phyloP scores from a whole-genome alignment of 768 basidiomycete species.

The Aureoboletus auriporus region DNA sequence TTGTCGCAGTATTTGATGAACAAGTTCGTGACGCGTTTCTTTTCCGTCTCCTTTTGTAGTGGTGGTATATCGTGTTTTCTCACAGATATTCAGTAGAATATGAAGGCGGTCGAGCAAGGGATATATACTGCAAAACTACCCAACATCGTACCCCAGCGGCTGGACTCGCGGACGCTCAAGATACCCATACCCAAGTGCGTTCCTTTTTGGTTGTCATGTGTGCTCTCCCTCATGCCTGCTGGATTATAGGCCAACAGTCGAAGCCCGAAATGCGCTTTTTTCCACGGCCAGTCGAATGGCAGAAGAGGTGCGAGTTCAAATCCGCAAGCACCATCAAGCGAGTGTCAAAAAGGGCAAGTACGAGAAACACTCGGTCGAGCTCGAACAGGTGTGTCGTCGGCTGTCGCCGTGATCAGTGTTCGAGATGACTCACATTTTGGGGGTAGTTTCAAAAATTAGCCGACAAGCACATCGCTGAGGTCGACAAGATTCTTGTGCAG shows the following conservation, averaged over 20 bases:
- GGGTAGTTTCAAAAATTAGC: conserved; percentile 70
- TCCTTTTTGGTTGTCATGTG: neutral
- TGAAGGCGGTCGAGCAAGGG: conserved; percentile 72
- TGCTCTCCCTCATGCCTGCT: neutral
- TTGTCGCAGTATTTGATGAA: conserved; percentile 78
- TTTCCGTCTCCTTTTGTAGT: conserved; percentile 3
- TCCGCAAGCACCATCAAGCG: conserved; percentile 66
- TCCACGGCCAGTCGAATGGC: conserved; percentile 57
- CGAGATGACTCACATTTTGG: neutral
- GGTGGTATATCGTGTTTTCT: conserved; percentile 3
- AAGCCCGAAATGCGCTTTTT: conserved; percentile 56
- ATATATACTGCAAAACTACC: conserved; percentile 75
- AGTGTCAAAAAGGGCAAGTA: conserved; percentile 68
- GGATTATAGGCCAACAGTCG: conserved; percentile 64
- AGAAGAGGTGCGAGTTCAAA: conserved; percentile 71
- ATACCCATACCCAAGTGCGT: conserved; percentile 77
- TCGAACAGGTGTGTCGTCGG: conserved; percentile 55
- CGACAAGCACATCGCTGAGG: conserved; percentile 57
- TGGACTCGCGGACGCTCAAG: conserved; percentile 68
- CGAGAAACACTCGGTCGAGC: conserved; percentile 61
- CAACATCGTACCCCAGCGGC: conserved; percentile 64
- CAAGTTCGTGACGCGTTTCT: conserved; percentile 44
- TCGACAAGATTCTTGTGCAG: conserved; percentile 61
- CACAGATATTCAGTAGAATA: conserved; percentile 47
- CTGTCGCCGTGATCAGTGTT: neutral